Base-by-base conservation (phyloP, 495 filamentous ascomycete species). In the Achaetomiella virescens region DNA sequence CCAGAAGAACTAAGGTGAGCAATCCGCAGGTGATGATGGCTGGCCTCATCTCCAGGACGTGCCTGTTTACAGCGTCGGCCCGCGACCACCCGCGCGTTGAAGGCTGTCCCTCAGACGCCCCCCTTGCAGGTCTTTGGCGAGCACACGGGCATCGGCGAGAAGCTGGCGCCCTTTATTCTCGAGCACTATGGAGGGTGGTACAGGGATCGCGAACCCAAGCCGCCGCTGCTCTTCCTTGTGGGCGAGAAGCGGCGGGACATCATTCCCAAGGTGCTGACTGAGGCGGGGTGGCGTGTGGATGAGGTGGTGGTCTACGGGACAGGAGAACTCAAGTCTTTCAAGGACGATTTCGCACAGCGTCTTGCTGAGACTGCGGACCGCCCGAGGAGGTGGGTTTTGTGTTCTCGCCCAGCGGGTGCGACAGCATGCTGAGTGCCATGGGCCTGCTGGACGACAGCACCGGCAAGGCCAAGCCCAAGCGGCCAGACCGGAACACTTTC, bases 341-440 rank as follows among this genome's bases (percentile, higher is more conserved):
- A 81, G 53, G 61, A 73, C 0, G 75, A 86, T 52, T 96, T 96
- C 60, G 63, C 58, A 17, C 55, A 53, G 9, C 63, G 75, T 10
- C 72, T 81, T 29, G 41, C 58, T n/a, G 59, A 70, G 45, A 83
- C 72, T 12, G 52, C 64, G 17, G 68, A 66, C 36, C 64, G 62
- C 8, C 52, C 62, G 29, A 61, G 52, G 31, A 77, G 86, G 60
- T 97, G 93, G 91, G 84, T 91, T 1, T 88, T 96, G 87, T 97
- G 8, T 99, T 99, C 62, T 97, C 91, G 38, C 90, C 93, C 1
- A 90, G 85, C 18, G 91, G 89, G 2, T 93, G 89, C 61, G 84
- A 87, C 68, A 84, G 81, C 61, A 88, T 96, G 86, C 73, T 97
- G 6, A 71, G 79, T 50, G 80, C 77, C 31, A 67, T 96, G 61